Evolutionary conservation across 805 yeast species (phyloP), one percentile per base, ranked within the genome.

Genomic region (Kluyveromyces dobzhanskii): DNA sequence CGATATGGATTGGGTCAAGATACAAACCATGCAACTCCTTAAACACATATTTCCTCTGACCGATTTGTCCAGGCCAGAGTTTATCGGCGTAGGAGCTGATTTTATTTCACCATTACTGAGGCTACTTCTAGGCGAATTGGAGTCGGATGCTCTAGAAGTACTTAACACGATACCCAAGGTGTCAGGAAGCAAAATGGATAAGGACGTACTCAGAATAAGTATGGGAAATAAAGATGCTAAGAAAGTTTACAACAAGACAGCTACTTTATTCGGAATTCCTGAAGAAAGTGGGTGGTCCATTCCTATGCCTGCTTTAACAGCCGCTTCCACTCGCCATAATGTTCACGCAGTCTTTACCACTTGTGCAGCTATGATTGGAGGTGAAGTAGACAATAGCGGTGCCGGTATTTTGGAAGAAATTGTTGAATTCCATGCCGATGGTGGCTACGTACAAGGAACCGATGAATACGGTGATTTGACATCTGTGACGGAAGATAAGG

Each of bases 281-380:
- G 67, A 62, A 21, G 95, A 85, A 10, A 78, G 82, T 52, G 99
- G 99, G 1, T 92, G 99, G 99, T 80, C 96, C 0, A 78, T 94
- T 36, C 94, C 97, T 2, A 83, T 85, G 90, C 96, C 98, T 2
- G 85, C 90, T 0, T 77, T 86, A 31, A 80, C 92, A 1, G 86
- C 96, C 0, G 82, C 94, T 0, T 75, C 84, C 12, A 85, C 97
- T 1, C 68, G 97, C 47, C 85, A 85, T 55, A 92, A 92, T 53
- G 94, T 92, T 1, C 97, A 92, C 59, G 88, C 97, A 0, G 97
- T 92, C 3, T 92, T 85, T 55, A 78, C 87, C 23, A 85, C 95
- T 0, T 90, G 97, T 54, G 72, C 74, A 57, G 54, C 50, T 14
- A 51, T 46, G 24, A 42, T 47, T 18, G 28, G 44, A 2, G 56